Evolutionary conservation across 129 eudicot genomes (phyloP).

Genomic region (Tagetes erecta): DNA sequence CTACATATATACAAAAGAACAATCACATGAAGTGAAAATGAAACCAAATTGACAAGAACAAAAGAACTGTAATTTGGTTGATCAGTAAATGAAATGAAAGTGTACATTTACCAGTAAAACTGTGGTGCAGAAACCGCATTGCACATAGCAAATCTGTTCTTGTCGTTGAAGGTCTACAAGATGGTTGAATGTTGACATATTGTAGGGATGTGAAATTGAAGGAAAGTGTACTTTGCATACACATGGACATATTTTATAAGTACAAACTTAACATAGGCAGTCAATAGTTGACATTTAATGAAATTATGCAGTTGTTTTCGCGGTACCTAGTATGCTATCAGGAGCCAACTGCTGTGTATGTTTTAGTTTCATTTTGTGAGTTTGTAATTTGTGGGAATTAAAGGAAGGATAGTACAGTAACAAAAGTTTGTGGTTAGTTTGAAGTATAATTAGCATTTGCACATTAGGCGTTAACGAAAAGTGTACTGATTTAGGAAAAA

Average conservation of each 20-base stretch:
- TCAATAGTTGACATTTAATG: constrained; percentile 25
- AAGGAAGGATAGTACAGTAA: too few relatives aligned
- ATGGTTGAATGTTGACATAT: constrained; percentile 60
- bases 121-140: constrained; percentile 83
- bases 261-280: constrained; percentile 16
- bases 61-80: constrained; percentile 21
- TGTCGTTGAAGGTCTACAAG: constrained; percentile 44
- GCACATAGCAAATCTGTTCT: constrained; percentile 83
- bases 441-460: too few relatives aligned
- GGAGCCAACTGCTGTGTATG: constrained; percentile 7
- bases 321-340: neutral
- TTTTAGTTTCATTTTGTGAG: too few relatives aligned
- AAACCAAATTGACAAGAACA: neutral
- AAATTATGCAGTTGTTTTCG: constrained; percentile 24
- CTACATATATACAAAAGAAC: constrained; percentile 15
- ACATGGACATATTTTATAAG: neutral
- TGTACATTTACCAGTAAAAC: constrained; percentile 60
- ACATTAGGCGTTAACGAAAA: too few relatives aligned
- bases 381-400: too few relatives aligned
- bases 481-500: too few relatives aligned
- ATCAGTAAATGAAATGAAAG: neutral
- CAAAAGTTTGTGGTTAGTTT: too few relatives aligned
- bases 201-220: constrained; percentile 25
- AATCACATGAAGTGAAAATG: neutral
- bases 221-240: constrained; percentile 24